phyloP scores from a whole-genome alignment of 2,329 filamentous ascomycete species.

The Daldinia sp. region DNA sequence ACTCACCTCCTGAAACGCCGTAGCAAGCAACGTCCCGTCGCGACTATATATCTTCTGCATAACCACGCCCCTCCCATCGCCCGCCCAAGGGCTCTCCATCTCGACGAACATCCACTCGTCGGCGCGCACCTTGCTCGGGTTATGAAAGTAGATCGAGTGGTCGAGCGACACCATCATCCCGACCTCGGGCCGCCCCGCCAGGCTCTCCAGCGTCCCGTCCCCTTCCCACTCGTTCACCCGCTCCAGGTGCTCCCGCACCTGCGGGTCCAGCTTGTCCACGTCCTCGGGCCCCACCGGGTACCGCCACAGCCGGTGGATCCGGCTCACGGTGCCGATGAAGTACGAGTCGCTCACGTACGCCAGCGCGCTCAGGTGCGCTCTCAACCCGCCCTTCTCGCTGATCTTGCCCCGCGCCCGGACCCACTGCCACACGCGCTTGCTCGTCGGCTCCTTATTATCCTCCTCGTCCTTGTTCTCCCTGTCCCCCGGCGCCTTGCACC shows the following conservation, averaged over 20 bases:
- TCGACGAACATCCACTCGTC: constrained; percentile 85
- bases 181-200: constrained; percentile 66
- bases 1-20: constrained; percentile 81
- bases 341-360: constrained; percentile 94
- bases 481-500: constrained; percentile 47
- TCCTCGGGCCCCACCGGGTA: constrained; percentile 69
- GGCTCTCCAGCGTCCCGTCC: constrained; percentile 62
- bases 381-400: constrained; percentile 76
- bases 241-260: constrained; percentile 54
- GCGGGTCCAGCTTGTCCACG: constrained; percentile 63
- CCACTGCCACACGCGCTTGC: constrained; percentile 79
- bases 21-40: constrained; percentile 80
- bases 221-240: constrained; percentile 59
- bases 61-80: constrained; percentile 81
- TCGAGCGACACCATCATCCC: constrained; percentile 91
- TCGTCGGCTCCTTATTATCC: constrained; percentile 58
- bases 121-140: constrained; percentile 67
- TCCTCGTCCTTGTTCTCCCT: background rate
- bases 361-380: constrained; percentile 86
- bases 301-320: constrained; percentile 84
- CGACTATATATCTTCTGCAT: constrained; percentile 78
- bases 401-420: constrained; percentile 80
- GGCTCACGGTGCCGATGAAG: constrained; percentile 90
- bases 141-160: constrained; percentile 78
- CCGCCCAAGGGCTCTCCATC: constrained; percentile 84